Base-by-base conservation (phyloP, 2,329 filamentous ascomycete genomes). In the Fusarium compactum region DNA sequence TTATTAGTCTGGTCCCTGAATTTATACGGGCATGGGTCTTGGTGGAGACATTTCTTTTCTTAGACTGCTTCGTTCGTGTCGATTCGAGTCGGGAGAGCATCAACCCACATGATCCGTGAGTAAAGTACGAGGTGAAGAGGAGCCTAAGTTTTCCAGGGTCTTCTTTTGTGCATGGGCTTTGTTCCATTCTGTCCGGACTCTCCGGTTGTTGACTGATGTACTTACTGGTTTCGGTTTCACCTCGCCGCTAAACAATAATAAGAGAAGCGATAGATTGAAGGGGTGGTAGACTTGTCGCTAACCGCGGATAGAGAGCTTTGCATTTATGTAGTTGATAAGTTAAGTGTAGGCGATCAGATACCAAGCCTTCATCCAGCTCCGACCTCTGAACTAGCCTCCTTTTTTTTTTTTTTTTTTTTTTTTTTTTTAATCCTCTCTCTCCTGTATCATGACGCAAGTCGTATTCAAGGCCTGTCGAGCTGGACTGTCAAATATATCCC, bases 51-150 rank as follows among this genome's bases (percentile, higher is more conserved):
- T 67, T 62, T 16, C 55, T 65, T 54, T 66, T 66, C 48, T 62
- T 62, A 46, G 53, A 56, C 20, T 25, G 46, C 46, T 43, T 56
- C 27, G 57, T 69, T 74, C 72, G 65, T 74, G 67, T 67, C 65
- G 40, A 25, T 22, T 44, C 41, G 41, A 44, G 34, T 53, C 34
- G 24, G 34, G 24, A 43, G 50, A 52, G 54, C 45, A 57, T 52
- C 59, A 62, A 62, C 34, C 58, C 48, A 64, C 58, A 64, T 53
- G 64, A 52, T 63, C 47, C 58, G 40, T 66, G 55, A 67, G 40
- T 38, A 38, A 38, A 38, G 34, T 38, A 55, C 43, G 46, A 59
- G 34, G 47, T 40, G 16, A 30, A 60, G 15, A 47, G 34, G n/a
- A 61, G 29, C 24, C 24, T 22, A 52, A 41, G 16, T 56, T 51